These are phyloP conservation scores for Neocatenulostroma microsporum DNA, from an alignment of 2,329 filamentous ascomycete genomes.

Conservation along the genomic window DNA sequence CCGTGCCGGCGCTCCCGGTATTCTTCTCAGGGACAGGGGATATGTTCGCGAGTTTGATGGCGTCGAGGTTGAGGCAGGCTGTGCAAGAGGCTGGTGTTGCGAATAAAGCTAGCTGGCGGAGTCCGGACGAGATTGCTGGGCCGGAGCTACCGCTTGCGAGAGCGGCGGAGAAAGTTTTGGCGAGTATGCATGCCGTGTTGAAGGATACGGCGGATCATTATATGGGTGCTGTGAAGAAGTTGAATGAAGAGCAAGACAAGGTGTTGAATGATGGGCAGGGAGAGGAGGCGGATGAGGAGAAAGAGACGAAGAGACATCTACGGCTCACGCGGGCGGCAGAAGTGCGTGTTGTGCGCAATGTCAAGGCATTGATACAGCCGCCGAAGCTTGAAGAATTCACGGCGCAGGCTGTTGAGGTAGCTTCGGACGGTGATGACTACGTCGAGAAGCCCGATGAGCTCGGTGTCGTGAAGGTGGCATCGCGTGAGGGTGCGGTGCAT, in stretches of 20 bases:
- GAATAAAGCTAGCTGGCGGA: constrained; percentile 61
- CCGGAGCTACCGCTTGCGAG: constrained; percentile 71
- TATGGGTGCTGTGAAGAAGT: constrained; percentile 49
- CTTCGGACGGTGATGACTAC: constrained; percentile 2
- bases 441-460: too few relatives aligned
- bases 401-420: constrained; percentile 37
- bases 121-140: constrained; percentile 60
- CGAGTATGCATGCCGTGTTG: constrained; percentile 85
- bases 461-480: too few relatives aligned
- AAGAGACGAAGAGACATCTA: constrained; percentile 55
- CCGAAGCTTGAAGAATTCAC: constrained; percentile 55
- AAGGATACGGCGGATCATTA: constrained; percentile 59
- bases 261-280: constrained; percentile 39
- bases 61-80: constrained; percentile 80
- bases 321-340: constrained; percentile 78
- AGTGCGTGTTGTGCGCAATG: constrained; percentile 70
- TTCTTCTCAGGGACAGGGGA: constrained; percentile 97
- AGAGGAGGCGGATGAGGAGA: constrained; percentile 35
- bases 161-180: constrained; percentile 78
- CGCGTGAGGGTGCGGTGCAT: too few relatives aligned
- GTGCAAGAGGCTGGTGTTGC: constrained; percentile 50
- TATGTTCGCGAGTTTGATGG: constrained; percentile 92
- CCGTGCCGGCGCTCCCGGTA: constrained; percentile 78
- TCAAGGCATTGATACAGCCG: constrained; percentile 60
- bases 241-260: constrained; percentile 38